Conservation (phyloP, 495 filamentous ascomycete species). For the Clavariopsis aquatica region DNA sequence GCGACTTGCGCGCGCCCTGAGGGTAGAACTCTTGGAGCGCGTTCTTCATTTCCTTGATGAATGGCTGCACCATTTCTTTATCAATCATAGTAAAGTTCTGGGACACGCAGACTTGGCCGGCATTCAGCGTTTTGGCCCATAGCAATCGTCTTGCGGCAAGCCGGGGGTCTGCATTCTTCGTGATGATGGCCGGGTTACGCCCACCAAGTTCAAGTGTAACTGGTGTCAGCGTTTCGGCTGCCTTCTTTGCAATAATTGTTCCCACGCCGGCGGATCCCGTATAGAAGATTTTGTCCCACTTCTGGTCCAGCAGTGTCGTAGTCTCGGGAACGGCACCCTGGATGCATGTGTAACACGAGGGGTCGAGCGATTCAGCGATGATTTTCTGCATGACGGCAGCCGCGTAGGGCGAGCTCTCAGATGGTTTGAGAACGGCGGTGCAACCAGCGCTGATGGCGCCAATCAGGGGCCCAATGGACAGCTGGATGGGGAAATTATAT, state of each 20-base stretch:
- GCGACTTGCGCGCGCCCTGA: constrained; percentile 69
- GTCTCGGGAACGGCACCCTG: constrained; percentile 82
- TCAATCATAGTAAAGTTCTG: constrained; percentile 90
- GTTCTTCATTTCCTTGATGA: constrained; percentile 72
- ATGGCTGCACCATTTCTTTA: constrained; percentile 65
- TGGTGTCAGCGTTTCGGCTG: constrained; percentile 87
- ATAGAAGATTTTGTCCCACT: constrained; percentile 98
- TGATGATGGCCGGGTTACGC: constrained; percentile 85
- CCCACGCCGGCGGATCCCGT: constrained; percentile 78
- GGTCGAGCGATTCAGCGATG: constrained; percentile 71
- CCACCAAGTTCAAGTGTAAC: constrained; percentile 88
- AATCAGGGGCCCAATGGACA: constrained; percentile 74
- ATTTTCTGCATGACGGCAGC: constrained; percentile 80
- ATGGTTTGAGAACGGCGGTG: constrained; percentile 86
- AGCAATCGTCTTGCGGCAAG: constrained; percentile 82
- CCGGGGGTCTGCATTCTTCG: constrained; percentile 73
- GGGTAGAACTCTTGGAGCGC: constrained; percentile 81
- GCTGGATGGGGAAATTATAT: constrained; percentile 88
- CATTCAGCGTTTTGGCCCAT: constrained; percentile 84
- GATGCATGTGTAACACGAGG: constrained; percentile 71
- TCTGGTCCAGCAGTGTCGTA: constrained; percentile 76
- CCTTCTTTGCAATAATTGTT: constrained; percentile 86
- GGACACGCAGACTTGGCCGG: constrained; percentile 84
- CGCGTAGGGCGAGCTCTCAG: constrained; percentile 72
- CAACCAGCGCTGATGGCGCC: constrained; percentile 92